A percentile compares a stretch with the other conserved stretches of the same genome.
phyloP scores from a whole-genome alignment of 2,329 filamentous ascomycete species.

The Arachnomyces sp. region DNA sequence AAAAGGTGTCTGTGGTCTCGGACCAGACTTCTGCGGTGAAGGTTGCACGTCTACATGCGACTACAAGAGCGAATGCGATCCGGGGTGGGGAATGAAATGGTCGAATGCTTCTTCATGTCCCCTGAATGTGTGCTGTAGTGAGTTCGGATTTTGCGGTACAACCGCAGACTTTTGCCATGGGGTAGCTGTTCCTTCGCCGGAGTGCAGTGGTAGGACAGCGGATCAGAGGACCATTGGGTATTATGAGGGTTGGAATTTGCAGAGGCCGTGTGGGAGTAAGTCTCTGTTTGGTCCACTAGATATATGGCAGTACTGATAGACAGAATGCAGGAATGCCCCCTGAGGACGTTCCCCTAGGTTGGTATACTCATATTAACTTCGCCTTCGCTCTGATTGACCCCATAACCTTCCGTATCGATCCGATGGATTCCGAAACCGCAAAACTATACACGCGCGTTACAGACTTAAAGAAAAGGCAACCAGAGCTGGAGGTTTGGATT shows the following conservation, averaged over 20 bases:
- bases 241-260: conserved; percentile 28
- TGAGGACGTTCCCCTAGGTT: conserved; percentile 9
- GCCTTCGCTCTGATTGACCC: conserved; percentile 38
- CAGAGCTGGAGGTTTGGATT: conserved; percentile 26
- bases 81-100: conserved; percentile 21
- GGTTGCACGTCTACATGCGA: conserved; percentile 19
- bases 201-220: no score
- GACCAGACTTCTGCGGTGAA: conserved; percentile 17
- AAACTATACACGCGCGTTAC: conserved; percentile 20
- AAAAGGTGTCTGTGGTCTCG: conserved; percentile 14
- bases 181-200: conserved; percentile 6
- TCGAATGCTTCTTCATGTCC: conserved; percentile 21
- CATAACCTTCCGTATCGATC: conserved; percentile 16
- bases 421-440: conserved; percentile 16
- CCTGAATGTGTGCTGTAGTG: conserved; percentile 30
- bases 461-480: conserved; percentile 23
- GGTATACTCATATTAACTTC: conserved; percentile 22
- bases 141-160: conserved; percentile 26
- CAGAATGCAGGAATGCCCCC: background rate
- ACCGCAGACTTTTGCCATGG: conserved; percentile 21
- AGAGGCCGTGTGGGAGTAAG: conserved; percentile 17
- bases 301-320: conserved; percentile 3
- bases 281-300: conserved; percentile 11
- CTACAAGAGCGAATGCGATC: conserved; percentile 22
- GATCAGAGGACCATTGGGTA: conserved; percentile 26